Conservation (phyloP, 1,139 yeast genomes). For the Debaryomycetaceae sp. region DNA sequence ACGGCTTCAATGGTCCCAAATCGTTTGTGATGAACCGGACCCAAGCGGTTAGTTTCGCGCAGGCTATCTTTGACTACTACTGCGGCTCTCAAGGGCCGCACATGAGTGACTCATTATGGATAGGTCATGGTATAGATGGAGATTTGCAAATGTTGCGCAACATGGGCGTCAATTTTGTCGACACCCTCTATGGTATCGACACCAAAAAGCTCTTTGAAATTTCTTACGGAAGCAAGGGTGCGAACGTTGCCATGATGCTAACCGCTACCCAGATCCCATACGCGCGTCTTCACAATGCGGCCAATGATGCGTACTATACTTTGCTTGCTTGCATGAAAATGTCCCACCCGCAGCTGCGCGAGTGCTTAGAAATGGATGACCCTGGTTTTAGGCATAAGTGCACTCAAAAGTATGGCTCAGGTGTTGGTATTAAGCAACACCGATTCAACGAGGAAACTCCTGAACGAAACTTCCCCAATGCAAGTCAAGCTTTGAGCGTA, state of each 20-base stretch:
- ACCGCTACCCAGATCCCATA: conserved; percentile 46
- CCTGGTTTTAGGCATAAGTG: too few species aligned
- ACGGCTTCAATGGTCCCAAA: conserved; percentile 44
- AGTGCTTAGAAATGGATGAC: conserved; percentile 14
- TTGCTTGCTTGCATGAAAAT: conserved; percentile 40
- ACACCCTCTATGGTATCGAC: conserved; percentile 28
- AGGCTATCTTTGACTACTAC: conserved; percentile 31
- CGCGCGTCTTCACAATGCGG: conserved; percentile 65
- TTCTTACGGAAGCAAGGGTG: conserved; percentile 31
- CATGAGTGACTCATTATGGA: too few species aligned
- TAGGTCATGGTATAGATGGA: conserved; percentile 62
- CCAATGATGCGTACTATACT: conserved; percentile 71
- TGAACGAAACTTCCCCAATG: too few species aligned
- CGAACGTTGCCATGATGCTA: conserved; percentile 42
- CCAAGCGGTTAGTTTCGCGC: conserved; percentile 29
- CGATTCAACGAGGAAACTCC: too few species aligned
- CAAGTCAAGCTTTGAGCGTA: too few species aligned
- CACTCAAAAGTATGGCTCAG: too few species aligned
- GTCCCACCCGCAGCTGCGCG: conserved; percentile 43
- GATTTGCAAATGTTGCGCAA: conserved; percentile 45
- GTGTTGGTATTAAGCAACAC: too few species aligned
- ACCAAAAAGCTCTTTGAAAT: conserved; percentile 40
- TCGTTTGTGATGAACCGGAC: conserved; percentile 31
- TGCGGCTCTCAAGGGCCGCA: conserved; percentile 7
- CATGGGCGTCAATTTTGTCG: conserved; percentile 39